These are phyloP conservation scores for Friedmanniomyces endolithicus DNA, from an alignment of 495 filamentous ascomycete genomes.

Conservation along the genomic window DNA sequence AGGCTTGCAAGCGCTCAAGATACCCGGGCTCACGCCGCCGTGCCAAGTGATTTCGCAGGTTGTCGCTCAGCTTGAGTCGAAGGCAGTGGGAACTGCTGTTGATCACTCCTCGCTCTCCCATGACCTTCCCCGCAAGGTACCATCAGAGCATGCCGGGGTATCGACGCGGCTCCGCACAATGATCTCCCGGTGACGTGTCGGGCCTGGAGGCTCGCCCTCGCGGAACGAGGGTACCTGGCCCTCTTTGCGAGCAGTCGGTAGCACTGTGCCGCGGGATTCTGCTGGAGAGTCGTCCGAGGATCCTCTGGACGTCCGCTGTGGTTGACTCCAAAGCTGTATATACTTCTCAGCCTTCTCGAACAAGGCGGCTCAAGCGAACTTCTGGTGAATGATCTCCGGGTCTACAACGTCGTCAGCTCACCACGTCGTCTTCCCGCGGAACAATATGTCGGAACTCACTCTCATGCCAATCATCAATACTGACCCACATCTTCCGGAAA, in stretches of 20 bases:
- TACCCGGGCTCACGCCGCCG: too few species aligned
- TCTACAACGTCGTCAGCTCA: constrained; percentile 30
- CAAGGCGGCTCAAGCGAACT: constrained; percentile 84
- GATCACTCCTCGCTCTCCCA: not conserved
- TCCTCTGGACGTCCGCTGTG: not conserved
- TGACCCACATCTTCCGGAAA: constrained; percentile 99
- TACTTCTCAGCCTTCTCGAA: not conserved
- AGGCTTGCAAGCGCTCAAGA: too few species aligned
- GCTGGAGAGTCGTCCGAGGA: not conserved
- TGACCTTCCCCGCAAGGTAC: not conserved
- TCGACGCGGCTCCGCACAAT: not conserved
- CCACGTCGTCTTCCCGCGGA: not conserved
- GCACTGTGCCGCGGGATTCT: not conserved
- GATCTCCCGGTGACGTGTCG: not conserved
- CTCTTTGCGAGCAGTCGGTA: not conserved
- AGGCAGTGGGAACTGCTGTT: too few species aligned
- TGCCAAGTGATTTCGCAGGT: too few species aligned
- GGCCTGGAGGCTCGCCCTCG: not conserved
- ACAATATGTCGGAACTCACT: constrained; percentile 25
- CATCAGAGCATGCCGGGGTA: not conserved
- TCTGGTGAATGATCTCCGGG: constrained; percentile 94
- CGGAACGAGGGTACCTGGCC: not conserved
- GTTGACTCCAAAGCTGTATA: too few species aligned
- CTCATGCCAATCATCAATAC: constrained; percentile 97
- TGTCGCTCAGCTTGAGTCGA: too few species aligned